These are phyloP conservation scores for Stagonosporopsis rhizophila DNA, from an alignment of 2,329 filamentous ascomycete genomes.

Conservation along the genomic window DNA sequence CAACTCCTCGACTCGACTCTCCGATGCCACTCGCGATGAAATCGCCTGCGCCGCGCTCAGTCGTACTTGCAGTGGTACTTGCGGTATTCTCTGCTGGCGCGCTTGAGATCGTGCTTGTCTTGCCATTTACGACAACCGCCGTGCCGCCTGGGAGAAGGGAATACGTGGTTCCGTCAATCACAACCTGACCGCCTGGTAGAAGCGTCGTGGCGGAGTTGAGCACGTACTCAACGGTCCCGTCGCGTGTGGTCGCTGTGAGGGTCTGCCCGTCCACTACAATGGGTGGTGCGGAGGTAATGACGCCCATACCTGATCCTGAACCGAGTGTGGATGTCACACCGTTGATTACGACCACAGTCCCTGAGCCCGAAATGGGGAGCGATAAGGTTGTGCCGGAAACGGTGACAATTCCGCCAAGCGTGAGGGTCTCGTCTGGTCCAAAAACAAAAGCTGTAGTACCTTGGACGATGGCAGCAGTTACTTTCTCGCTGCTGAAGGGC, in stretches of 20 bases:
- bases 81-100: slow-evolving; percentile 39
- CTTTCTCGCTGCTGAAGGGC: slow-evolving; percentile 17
- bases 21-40: slow-evolving; percentile 16
- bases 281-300: slow-evolving; percentile 28
- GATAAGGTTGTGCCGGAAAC: slow-evolving; percentile 40
- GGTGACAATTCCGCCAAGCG: slow-evolving; percentile 35
- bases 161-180: slow-evolving; percentile 40
- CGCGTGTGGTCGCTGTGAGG: slow-evolving; percentile 31
- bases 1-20: slow-evolving; percentile 15
- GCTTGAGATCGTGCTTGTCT: slow-evolving; percentile 37
- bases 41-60: slow-evolving; percentile 15
- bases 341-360: slow-evolving; percentile 37
- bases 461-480: slow-evolving; percentile 24
- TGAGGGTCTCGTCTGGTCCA: slow-evolving; percentile 33
- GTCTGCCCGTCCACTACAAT: slow-evolving; percentile 41
- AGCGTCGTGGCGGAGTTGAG: slow-evolving; percentile 33
- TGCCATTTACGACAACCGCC: slow-evolving; percentile 42
- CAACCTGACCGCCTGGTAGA: slow-evolving; percentile 31
- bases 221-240: slow-evolving; percentile 37
- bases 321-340: slow-evolving; percentile 35
- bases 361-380: slow-evolving; percentile 34
- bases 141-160: slow-evolving; percentile 36
- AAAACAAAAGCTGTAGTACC: slow-evolving; percentile 39
- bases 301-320: slow-evolving; percentile 3
- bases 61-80: slow-evolving; percentile 21